phyloP scores from a whole-genome alignment of 495 filamentous ascomycete genomes.

The Lophiotrema nucula region DNA sequence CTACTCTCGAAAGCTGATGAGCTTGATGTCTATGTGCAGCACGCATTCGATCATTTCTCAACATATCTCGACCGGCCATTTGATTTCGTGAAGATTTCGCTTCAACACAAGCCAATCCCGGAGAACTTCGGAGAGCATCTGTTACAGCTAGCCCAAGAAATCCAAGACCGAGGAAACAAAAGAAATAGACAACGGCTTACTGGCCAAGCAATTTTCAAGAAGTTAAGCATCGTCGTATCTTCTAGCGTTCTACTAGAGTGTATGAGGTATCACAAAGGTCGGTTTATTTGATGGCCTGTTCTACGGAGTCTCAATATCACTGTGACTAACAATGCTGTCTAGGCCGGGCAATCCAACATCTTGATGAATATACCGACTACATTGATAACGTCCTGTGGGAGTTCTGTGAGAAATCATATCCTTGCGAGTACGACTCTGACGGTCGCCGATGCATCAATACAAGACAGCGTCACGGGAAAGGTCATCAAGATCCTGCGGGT shows the following conservation, averaged over 20 bases:
- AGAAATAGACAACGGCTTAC: too few species aligned
- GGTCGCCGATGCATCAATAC: conserved; percentile 18
- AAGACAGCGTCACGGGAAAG: conserved; percentile 7
- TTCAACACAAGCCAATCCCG: conserved; percentile 10
- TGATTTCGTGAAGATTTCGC: conserved; percentile 19
- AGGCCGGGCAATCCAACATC: background rate
- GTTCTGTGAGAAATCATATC: conserved; percentile 14
- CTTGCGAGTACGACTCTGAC: conserved; percentile 19
- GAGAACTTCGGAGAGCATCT: conserved; percentile 19
- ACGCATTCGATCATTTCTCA: conserved; percentile 28
- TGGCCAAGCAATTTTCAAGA: conserved; percentile 6
- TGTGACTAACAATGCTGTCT: background rate
- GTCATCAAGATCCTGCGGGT: conserved; percentile 21
- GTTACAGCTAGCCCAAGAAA: conserved; percentile 5
- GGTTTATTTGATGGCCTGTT: background rate
- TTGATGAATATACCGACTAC: conserved; percentile 9
- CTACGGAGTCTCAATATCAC: conserved; percentile 3
- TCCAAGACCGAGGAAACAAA: background rate
- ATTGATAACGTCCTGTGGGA: conserved; percentile 16
- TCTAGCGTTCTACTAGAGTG: conserved; percentile 26
- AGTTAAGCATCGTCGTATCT: background rate
- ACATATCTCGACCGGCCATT: conserved; percentile 16
- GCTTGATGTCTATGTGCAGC: conserved; percentile 22
- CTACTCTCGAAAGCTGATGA: conserved; percentile 17
- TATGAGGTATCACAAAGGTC: conserved; percentile 15